Conservation (phyloP, 2,329 filamentous ascomycete species). For the Xylariaceae sp. region DNA sequence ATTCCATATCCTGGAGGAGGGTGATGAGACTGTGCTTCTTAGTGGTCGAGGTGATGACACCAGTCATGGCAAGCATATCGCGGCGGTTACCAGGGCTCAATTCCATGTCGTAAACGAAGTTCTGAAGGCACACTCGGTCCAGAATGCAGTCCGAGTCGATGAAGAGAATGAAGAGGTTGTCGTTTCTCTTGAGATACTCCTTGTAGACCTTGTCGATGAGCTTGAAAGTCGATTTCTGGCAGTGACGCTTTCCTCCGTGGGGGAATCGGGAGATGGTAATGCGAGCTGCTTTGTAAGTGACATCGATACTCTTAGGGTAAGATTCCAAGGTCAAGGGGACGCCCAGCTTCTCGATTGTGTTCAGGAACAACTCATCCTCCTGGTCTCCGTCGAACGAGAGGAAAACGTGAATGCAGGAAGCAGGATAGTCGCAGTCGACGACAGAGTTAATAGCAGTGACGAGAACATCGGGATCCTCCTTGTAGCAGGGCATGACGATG, state of each 20-base stretch:
- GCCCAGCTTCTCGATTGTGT: slow-evolving; percentile 77
- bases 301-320: slow-evolving; percentile 87
- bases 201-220: slow-evolving; percentile 91
- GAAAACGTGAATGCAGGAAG: slow-evolving; percentile 89
- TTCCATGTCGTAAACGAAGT: slow-evolving; percentile 99
- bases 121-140: slow-evolving; percentile 86
- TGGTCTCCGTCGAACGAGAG: slow-evolving; percentile 90
- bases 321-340: slow-evolving; percentile 69
- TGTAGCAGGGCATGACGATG: slow-evolving; percentile 95
- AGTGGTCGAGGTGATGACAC: slow-evolving; percentile 92
- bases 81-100: slow-evolving; percentile 85
- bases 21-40: slow-evolving; percentile 85
- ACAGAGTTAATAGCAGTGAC: slow-evolving; percentile 86
- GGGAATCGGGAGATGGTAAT: slow-evolving; percentile 89
- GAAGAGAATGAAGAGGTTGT: slow-evolving; percentile 92
- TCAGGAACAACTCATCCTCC: slow-evolving; percentile 83
- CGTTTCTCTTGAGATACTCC: slow-evolving; percentile 78
- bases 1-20: slow-evolving; percentile 94
- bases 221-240: slow-evolving; percentile 88
- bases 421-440: slow-evolving; percentile 88
- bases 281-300: slow-evolving; percentile 73
- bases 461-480: slow-evolving; percentile 79
- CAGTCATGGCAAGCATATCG: slow-evolving; percentile 96
- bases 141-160: slow-evolving; percentile 97
- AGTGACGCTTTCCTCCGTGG: slow-evolving; percentile 89